These are phyloP conservation scores for Tagetes erecta DNA, from an alignment of 129 eudicot genomes.

Conservation along the genomic window DNA sequence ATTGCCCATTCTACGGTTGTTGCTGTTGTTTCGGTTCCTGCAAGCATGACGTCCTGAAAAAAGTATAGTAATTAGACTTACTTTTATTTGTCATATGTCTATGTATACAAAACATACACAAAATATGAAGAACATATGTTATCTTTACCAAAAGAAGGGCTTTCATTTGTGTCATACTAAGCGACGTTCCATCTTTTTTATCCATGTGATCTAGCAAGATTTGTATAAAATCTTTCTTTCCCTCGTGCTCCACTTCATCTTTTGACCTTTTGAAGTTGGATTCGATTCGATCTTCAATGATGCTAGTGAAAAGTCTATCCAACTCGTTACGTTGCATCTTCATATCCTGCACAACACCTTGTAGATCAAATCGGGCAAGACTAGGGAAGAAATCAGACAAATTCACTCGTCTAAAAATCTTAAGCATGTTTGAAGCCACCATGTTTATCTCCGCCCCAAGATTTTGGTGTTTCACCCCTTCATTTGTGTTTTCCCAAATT, in stretches of 20 bases:
- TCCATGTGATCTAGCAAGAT: slow-evolving; percentile 8
- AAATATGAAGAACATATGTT: not conserved
- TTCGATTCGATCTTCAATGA: slow-evolving; percentile 6
- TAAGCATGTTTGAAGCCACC: not conserved
- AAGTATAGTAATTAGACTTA: too few relatives aligned
- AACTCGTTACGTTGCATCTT: slow-evolving; percentile 5
- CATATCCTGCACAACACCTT: not conserved
- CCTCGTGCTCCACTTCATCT: not conserved
- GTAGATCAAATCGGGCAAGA: slow-evolving; percentile 17
- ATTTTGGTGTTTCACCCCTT: not conserved
- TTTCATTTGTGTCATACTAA: slow-evolving; percentile 13
- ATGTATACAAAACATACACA: not conserved
- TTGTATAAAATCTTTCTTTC: not conserved
- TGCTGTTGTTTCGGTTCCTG: slow-evolving; percentile 13
- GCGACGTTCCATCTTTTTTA: slow-evolving; percentile 17
- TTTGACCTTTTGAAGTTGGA: not conserved
- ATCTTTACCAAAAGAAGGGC: not conserved
- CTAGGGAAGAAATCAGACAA: slow-evolving; percentile 17
- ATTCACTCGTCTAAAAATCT: not conserved
- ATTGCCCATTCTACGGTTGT: slow-evolving; percentile 20
- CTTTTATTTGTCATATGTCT: too few relatives aligned
- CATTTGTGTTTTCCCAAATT: slow-evolving; percentile 2
- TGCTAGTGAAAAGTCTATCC: slow-evolving; percentile 11
- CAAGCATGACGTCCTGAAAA: not conserved
- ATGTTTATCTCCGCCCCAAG: not conserved